phyloP scores from a whole-genome alignment of 2,329 filamentous ascomycete genomes.

The Alternaria viburni region DNA sequence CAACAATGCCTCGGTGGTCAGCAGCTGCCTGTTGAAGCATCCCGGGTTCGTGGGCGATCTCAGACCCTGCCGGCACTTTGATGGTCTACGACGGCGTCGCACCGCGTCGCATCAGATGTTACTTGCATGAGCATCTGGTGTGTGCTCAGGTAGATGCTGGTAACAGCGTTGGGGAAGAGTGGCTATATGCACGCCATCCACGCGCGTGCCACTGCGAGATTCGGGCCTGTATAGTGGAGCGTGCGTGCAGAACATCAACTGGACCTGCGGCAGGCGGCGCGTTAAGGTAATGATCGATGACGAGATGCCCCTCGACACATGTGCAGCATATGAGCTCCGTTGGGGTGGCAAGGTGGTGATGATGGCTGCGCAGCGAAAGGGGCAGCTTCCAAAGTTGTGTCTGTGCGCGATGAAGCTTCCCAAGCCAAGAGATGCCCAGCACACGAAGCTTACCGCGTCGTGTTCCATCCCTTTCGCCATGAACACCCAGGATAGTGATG shows the following conservation, averaged over 20 bases:
- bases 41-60: neutral
- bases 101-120: neutral
- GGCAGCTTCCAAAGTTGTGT: neutral
- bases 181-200: neutral
- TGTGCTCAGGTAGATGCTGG: neutral
- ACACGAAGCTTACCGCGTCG: neutral
- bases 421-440: neutral
- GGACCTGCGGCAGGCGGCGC: neutral
- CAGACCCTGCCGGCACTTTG: neutral
- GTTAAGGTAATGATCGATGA: neutral
- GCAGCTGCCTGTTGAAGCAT: slow-evolving; percentile 2
- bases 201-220: neutral
- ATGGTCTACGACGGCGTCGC: neutral
- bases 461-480: neutral
- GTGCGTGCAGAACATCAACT: neutral
- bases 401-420: neutral
- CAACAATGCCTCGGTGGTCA: neutral
- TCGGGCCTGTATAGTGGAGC: neutral
- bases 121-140: neutral
- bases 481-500: neutral
- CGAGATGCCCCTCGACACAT: neutral
- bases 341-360: neutral
- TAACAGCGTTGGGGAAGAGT: neutral
- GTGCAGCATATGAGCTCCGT: neutral
- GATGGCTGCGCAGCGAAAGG: neutral